Evolutionary conservation across 139 green algal species (phyloP).

Genomic region (Auxenochlorella pyrenoidosa): DNA sequence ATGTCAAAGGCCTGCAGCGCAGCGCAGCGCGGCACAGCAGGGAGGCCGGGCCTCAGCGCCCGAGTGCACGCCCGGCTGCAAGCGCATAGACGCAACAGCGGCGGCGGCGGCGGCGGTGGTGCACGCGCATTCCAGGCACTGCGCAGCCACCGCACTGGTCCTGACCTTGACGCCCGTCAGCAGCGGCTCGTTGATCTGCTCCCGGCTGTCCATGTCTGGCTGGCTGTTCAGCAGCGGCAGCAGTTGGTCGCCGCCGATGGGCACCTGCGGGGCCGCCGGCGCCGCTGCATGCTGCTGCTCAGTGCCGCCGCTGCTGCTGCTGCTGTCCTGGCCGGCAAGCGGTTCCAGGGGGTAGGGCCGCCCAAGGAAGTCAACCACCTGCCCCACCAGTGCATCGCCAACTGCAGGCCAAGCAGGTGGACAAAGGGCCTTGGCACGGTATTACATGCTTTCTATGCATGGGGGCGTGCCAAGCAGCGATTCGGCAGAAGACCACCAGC

Average conservation of each 20-base stretch:
- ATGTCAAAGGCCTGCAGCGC: constrained; percentile 76
- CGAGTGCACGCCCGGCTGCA: too few species aligned
- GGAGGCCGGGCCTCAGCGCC: too few species aligned
- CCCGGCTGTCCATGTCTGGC: constrained; percentile 76
- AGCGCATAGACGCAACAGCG: too few species aligned
- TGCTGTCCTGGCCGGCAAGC: neutral
- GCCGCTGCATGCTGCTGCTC: constrained; percentile 33
- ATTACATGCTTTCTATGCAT: too few species aligned
- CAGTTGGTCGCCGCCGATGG: constrained; percentile 44
- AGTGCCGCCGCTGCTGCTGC: constrained; percentile 4
- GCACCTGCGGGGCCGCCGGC: neutral
- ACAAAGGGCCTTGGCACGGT: too few species aligned
- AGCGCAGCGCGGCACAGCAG: neutral
- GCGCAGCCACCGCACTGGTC: too few species aligned
- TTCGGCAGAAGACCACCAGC: too few species aligned
- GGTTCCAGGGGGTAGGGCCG: constrained; percentile 30
- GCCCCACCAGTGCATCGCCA: constrained; percentile 55
- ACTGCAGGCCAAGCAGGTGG: constrained; percentile 33
- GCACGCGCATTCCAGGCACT: too few species aligned
- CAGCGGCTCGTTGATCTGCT: constrained; percentile 81
- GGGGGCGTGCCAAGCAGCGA: too few species aligned
- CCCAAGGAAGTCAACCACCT: constrained; percentile 73
- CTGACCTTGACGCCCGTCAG: constrained; percentile 77
- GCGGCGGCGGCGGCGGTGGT: too few species aligned
- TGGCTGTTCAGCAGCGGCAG: constrained; percentile 72